These are phyloP conservation scores for Triticum timopheevii DNA, from an alignment of 176 grass and related monocot species.

Conservation along the genomic window DNA sequence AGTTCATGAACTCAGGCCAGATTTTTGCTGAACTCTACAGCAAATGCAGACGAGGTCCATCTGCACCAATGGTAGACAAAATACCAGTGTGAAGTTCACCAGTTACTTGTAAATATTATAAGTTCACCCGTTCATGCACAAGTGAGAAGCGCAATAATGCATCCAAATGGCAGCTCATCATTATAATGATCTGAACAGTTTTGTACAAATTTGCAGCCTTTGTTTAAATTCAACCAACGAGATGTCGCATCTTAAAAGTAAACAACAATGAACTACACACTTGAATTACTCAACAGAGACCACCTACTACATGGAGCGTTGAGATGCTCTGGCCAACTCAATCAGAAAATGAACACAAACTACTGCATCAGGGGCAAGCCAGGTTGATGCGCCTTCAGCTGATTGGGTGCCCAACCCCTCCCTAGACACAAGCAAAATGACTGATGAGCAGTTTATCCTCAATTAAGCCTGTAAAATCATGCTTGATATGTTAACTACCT, in stretches of 20 bases:
- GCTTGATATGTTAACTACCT: constrained; percentile 11
- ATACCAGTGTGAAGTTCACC: not conserved
- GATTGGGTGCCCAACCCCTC: not conserved
- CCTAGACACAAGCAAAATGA: constrained; percentile 29
- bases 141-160: constrained; percentile 20
- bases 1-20: no score
- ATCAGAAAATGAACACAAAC: not conserved
- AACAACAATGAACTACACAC: not conserved
- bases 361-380: not conserved
- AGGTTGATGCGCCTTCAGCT: not conserved
- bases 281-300: not conserved
- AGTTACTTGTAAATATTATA: no score
- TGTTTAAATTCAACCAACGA: no score
- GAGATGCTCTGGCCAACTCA: not conserved
- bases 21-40: not conserved
- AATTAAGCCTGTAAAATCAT: not conserved
- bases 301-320: not conserved
- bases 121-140: not conserved
- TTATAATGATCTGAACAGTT: no score
- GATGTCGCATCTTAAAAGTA: not conserved
- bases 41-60: not conserved
- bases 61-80: not conserved
- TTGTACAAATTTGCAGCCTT: no score
- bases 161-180: not conserved
- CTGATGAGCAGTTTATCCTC: constrained; percentile 25